Conservation (phyloP, 2,329 filamentous ascomycete species). For the Sarocladium strictum region DNA sequence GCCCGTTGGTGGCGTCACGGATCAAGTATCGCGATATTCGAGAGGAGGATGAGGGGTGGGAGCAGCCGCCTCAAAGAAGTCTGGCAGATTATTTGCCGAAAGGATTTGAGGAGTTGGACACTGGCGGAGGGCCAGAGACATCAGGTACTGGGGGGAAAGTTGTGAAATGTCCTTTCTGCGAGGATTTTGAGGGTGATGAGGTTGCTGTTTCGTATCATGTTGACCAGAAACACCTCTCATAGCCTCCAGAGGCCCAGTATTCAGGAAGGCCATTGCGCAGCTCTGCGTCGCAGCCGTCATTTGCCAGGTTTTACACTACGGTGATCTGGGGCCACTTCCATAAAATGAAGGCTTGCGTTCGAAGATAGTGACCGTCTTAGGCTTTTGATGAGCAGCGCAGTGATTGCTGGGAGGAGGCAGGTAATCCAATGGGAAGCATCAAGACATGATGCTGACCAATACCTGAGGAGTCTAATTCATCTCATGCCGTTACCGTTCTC, state of each 20-base stretch:
- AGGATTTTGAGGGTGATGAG: constrained; percentile 61
- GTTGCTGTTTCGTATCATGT: constrained; percentile 63
- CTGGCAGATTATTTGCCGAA: constrained; percentile 43
- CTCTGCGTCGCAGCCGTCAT: no score
- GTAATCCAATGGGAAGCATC: background rate
- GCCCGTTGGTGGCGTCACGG: constrained; percentile 17
- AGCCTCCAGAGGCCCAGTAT: constrained; percentile 7
- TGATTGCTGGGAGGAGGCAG: background rate
- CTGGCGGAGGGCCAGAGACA: background rate
- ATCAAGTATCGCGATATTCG: constrained; percentile 27
- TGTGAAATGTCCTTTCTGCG: constrained; percentile 58
- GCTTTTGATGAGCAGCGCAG: background rate
- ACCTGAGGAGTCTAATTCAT: no score
- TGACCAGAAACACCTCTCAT: constrained; percentile 29
- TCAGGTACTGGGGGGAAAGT: background rate
- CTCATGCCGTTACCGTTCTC: no score
- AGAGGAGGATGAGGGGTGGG: constrained; percentile 26
- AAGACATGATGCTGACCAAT: constrained; percentile 5
- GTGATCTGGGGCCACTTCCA: background rate
- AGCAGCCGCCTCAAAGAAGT: constrained; percentile 32
- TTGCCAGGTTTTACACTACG: no score
- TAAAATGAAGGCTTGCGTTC: background rate
- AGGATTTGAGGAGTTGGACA: constrained; percentile 23
- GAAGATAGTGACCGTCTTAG: background rate
- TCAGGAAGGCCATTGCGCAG: no score